Conservation (phyloP, 2,329 filamentous ascomycete genomes). For the Pseudogymnoascus sp. region DNA sequence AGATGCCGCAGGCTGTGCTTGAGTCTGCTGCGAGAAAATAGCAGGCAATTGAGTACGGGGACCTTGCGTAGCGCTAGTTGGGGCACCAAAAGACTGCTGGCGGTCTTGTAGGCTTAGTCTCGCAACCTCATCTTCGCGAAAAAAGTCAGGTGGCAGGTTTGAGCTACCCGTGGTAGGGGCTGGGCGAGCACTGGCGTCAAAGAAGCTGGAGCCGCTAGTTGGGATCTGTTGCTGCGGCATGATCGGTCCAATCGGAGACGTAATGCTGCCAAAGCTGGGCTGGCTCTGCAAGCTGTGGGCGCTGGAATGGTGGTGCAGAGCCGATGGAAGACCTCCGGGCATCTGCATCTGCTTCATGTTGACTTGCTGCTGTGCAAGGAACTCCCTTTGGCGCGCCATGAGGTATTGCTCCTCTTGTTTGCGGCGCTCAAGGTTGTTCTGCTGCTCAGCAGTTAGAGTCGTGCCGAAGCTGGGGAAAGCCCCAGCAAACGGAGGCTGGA, state of each 20-base stretch:
- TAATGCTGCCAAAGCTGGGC: slow-evolving; percentile 90
- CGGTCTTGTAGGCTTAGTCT: slow-evolving; percentile 49
- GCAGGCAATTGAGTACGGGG: slow-evolving; percentile 25
- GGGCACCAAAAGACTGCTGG: slow-evolving; percentile 18
- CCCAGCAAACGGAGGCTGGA: slow-evolving; percentile 81
- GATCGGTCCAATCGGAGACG: slow-evolving; percentile 64
- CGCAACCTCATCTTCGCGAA: slow-evolving; percentile 67
- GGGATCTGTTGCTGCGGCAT: slow-evolving; percentile 51
- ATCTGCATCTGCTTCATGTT: slow-evolving; percentile 65
- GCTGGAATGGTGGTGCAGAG: slow-evolving; percentile 87
- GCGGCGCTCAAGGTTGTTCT: slow-evolving; percentile 89
- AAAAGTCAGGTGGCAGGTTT: slow-evolving; percentile 42
- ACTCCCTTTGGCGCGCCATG: slow-evolving; percentile 93
- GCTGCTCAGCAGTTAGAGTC: slow-evolving; percentile 92
- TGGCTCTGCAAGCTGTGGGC: slow-evolving; percentile 95
- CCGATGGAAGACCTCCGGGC: slow-evolving; percentile 40
- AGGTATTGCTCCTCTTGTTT: slow-evolving; percentile 98
- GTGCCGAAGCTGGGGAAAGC: slow-evolving; percentile 96
- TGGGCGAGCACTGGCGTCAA: slow-evolving; percentile 48
- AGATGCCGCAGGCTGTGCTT: slow-evolving; percentile 47
- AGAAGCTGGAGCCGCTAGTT: slow-evolving; percentile 53
- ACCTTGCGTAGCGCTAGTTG: slow-evolving; percentile 19
- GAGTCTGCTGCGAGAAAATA: slow-evolving; percentile 24
- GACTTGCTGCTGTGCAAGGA: slow-evolving; percentile 79
- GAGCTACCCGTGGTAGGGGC: slow-evolving; percentile 33